Base-by-base conservation (phyloP, 176 grass and related monocot genomes). In the Tillandsia fasciculata region DNA sequence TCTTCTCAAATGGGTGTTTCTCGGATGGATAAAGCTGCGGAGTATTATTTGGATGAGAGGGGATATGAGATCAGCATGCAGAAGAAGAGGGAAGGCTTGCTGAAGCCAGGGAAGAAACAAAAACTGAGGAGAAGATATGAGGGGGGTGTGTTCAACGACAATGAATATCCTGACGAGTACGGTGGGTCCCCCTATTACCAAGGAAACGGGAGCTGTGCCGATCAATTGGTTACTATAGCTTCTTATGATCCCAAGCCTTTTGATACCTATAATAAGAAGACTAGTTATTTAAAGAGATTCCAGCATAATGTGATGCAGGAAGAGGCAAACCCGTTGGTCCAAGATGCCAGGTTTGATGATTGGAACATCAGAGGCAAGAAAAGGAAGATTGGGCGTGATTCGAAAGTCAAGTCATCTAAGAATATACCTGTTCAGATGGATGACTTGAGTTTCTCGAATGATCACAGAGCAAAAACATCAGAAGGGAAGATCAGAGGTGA, bases 41-140 rank as follows among this genome's bases (percentile, higher is more conserved):
- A 48, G 2, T 79, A 82, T 80, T 76, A 83, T 75, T 51, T 57
- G 18, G 79, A 91, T 11, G 85, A 75, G 27, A 14, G 70, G 14
- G 79, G 72, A 75, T 68, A 80, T 65, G 79, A 69, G 10, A 72
- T 24, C 72, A 66, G 78, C 52, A 71, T 73, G 65, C 58, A 77
- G 22, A 74, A 65, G 59, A 52, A 50, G n/a, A 81, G 76, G 61
- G 66, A 1, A 88, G 52, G 48, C 49, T 12, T 80, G 66, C 9
- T 76, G 27, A 88, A 90, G 81, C 72, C 77, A 72, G 77, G 63
- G 53, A 99, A 88, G 79, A 86, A 74, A 70, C 91, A 93, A 78
- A 86, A 87, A 48, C 10, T 74, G 18, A 5, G 51, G 68, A 69
- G 20, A 51, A 72, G 53, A 76, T 90, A 90, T 75, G 82, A 81